Conservation (phyloP, 148 eudicot species). For the Rhododendron kiyosumense region DNA sequence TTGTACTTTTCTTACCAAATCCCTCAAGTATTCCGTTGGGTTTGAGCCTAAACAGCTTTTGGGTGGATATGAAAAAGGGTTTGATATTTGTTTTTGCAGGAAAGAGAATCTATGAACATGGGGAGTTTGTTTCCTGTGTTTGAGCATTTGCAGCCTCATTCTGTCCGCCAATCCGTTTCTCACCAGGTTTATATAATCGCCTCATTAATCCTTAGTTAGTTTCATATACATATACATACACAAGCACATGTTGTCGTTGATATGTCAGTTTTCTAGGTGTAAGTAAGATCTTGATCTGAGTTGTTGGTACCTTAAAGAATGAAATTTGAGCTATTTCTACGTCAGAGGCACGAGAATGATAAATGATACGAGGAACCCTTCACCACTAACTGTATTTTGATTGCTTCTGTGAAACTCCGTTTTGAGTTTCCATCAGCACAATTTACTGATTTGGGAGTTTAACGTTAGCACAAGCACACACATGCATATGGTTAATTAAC, state of each 20-base stretch:
- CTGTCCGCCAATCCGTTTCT: constrained; percentile 33
- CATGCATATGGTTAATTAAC: not conserved
- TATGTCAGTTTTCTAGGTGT: not conserved
- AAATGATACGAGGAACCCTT: not conserved
- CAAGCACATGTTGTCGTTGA: not conserved
- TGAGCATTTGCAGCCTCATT: constrained; percentile 44
- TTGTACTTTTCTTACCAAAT: not conserved
- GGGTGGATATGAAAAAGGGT: not conserved
- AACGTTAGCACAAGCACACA: not conserved
- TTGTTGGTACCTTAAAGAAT: not conserved
- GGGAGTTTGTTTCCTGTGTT: constrained; percentile 35
- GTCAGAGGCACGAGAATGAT: not conserved
- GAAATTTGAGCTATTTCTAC: constrained; percentile 2
- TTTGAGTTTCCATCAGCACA: not conserved
- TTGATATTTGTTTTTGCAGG: constrained; percentile 21
- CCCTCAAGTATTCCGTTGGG: not conserved
- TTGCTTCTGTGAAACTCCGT: not conserved
- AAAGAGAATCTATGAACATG: constrained; percentile 32
- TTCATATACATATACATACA: no score
- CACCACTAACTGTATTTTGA: not conserved
- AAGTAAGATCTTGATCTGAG: constrained; percentile 4
- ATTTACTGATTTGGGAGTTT: not conserved
- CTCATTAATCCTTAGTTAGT: not conserved
- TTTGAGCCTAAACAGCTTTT: not conserved
- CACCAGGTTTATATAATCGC: constrained; percentile 22